Evolutionary conservation across 1,284 basidiomycete genomes (phyloP).

Genomic region (Phaffia rhodozyma): DNA sequence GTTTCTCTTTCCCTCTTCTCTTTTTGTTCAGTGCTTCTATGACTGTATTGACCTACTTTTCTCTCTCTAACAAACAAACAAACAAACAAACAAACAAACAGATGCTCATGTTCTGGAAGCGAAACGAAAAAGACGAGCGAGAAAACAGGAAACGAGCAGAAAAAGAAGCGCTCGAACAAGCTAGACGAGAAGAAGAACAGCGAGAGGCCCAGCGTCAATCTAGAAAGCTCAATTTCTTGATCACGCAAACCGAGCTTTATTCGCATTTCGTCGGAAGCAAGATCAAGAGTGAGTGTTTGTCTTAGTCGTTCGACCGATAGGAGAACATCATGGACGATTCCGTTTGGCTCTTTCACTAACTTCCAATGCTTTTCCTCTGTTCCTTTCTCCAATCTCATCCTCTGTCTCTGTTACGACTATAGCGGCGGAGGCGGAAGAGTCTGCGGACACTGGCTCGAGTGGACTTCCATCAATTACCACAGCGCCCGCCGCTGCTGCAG

Average conservation of each 20-base stretch:
- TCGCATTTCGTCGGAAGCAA: slow-evolving; percentile 99
- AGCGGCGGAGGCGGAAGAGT: slow-evolving; percentile 82
- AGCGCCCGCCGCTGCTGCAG: slow-evolving; percentile 17
- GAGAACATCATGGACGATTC: not conserved
- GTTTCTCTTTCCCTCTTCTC: not conserved
- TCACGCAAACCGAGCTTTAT: slow-evolving; percentile 98
- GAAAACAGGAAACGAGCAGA: slow-evolving; percentile 88
- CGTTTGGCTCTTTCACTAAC: slow-evolving; percentile 8
- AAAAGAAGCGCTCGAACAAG: slow-evolving; percentile 78
- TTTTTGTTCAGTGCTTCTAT: not conserved
- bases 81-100: too few species aligned
- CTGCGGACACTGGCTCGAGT: slow-evolving; percentile 42
- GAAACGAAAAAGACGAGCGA: slow-evolving; percentile 86
- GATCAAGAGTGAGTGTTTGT: slow-evolving; percentile 69
- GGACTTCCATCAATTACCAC: slow-evolving; percentile 19
- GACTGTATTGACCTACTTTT: not conserved
- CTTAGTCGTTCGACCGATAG: not conserved
- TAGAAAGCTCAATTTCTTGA: slow-evolving; percentile 95
- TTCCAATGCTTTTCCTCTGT: slow-evolving; percentile 6
- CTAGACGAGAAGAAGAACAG: slow-evolving; percentile 90
- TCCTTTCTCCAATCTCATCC: slow-evolving; percentile 15
- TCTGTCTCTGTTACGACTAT: slow-evolving; percentile 11
- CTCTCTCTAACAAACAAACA: not conserved
- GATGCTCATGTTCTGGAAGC: slow-evolving; percentile 95
- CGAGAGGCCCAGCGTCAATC: slow-evolving; percentile 90